Evolutionary conservation across 2,329 filamentous ascomycete species (phyloP), one percentile per base, ranked within the genome.

Genomic region (Colletotrichum noveboracense): DNA sequence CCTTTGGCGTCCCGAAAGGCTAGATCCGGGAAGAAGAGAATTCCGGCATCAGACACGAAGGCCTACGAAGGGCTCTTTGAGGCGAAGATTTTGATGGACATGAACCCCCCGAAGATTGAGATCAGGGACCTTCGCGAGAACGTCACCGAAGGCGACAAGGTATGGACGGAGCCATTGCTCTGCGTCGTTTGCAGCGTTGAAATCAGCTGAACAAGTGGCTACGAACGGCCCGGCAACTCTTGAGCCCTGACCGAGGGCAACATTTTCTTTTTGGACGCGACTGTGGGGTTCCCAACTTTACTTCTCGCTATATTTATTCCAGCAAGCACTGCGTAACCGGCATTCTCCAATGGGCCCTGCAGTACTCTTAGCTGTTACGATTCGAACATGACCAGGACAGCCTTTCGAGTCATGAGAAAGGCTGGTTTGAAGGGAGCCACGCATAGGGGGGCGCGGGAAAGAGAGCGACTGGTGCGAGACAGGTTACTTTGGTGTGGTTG

Each of bases 61-160:
- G 88, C 88, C 4, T 91, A 90, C 79, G 82, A 87, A 55, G 88
- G 88, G 0, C 81, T 89, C 7, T 92, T 92, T 71, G 85, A 89
- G 65, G 90, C 88, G 5, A 84, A 81, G 4, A 83, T 92, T 28
- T 84, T 85, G 76, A 87, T 89, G 79, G 87, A 88, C 52, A 72
- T 71, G 56, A 87, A 86, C 5, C 88, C 88, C 21, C 87, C 89
- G 1, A 80, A 86, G 26, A 85, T 91, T 66, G 88, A 90, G 77
- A 87, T 92, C 66, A 86, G 81, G 30, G 90, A 92, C 77, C 81
- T 91, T 61, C 86, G 90, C 62, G 80, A 86, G 34, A 83, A 85
- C 12, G 82, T 91, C 8, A 80, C 80, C 3, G 88, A 86, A 12
- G 89, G 89, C 4, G 86, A 87, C 36, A 90, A 88, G 81, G 84